phyloP scores from a whole-genome alignment of 1,284 basidiomycete species.

The Xerocomus minutiporus region DNA sequence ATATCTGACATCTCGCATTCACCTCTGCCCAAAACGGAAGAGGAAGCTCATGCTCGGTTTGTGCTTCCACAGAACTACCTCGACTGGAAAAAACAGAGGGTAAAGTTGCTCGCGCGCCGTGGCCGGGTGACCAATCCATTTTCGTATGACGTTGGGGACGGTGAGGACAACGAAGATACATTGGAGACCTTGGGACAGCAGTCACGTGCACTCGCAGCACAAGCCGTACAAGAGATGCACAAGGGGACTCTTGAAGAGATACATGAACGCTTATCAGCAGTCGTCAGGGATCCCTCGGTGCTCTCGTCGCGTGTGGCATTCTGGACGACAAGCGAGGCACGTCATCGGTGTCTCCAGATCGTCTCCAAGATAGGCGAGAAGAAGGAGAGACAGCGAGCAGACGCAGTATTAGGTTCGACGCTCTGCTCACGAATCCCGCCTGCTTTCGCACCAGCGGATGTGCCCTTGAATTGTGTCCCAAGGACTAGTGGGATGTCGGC shows the following conservation, averaged over 20 bases:
- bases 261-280: slow-evolving; percentile 38
- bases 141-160: slow-evolving; percentile 8
- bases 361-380: slow-evolving; percentile 69
- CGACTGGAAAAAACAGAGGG: slow-evolving; percentile 52
- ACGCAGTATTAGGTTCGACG: slow-evolving; percentile 47
- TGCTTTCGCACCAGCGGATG: background rate
- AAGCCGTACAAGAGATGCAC: slow-evolving; percentile 69
- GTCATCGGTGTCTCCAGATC: slow-evolving; percentile 63
- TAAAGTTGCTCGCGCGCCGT: slow-evolving; percentile 8
- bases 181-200: slow-evolving; percentile 45
- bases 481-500: background rate
- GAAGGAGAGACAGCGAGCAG: slow-evolving; percentile 54
- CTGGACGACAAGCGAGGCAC: slow-evolving; percentile 75
- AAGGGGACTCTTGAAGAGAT: slow-evolving; percentile 64
- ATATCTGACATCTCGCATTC: slow-evolving; percentile 80
- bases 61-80: slow-evolving; percentile 51
- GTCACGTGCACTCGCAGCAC: slow-evolving; percentile 58
- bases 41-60: slow-evolving; percentile 61
- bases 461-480: background rate
- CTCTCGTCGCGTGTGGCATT: slow-evolving; percentile 46
- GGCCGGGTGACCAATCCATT: slow-evolving; percentile 1
- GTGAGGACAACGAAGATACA: slow-evolving; percentile 26
- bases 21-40: slow-evolving; percentile 51
- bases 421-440: slow-evolving; percentile 1
- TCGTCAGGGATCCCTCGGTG: slow-evolving; percentile 2